phyloP scores from a whole-genome alignment of 805 yeast genomes.

The Myxozyma neglecta region DNA sequence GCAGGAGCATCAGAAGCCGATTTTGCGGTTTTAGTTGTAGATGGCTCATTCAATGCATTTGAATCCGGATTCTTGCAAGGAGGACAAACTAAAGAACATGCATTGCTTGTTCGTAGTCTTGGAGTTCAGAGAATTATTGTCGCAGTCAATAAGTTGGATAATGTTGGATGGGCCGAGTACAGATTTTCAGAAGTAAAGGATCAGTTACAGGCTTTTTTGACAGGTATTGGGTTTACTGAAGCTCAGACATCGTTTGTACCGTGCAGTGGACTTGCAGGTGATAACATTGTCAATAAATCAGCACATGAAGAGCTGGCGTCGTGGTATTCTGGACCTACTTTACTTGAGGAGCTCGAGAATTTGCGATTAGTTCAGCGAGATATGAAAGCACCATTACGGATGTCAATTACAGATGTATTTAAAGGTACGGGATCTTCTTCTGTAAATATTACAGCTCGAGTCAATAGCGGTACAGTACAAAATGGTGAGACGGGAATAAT shows the following conservation, averaged over 20 bases:
- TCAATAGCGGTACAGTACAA: conserved; percentile 67
- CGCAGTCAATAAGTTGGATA: conserved; percentile 71
- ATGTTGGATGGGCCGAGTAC: conserved; percentile 54
- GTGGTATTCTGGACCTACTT: conserved; percentile 53
- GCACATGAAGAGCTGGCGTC: conserved; percentile 30
- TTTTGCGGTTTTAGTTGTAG: conserved; percentile 69
- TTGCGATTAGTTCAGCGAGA: conserved; percentile 33
- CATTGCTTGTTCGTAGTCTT: conserved; percentile 62
- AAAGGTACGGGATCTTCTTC: conserved; percentile 50
- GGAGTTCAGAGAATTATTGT: conserved; percentile 64
- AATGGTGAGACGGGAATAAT: conserved; percentile 64
- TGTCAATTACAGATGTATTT: conserved; percentile 64
- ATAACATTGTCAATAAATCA: conserved; percentile 56
- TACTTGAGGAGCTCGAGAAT: conserved; percentile 41
- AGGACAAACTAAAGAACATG: conserved; percentile 81
- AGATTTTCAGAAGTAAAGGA: conserved; percentile 54
- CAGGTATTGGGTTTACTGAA: conserved; percentile 52
- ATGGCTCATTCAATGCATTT: conserved; percentile 63
- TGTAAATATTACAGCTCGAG: conserved; percentile 60
- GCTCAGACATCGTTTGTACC: conserved; percentile 57
- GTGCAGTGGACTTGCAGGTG: conserved; percentile 67
- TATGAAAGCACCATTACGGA: conserved; percentile 49
- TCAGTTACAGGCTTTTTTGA: conserved; percentile 53
- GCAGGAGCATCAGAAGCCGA: conserved; percentile 63
- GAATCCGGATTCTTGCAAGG: conserved; percentile 65